Evolutionary conservation across 169 alveolate species (phyloP).

Genomic region (Plasmodium chabaudi): DNA sequence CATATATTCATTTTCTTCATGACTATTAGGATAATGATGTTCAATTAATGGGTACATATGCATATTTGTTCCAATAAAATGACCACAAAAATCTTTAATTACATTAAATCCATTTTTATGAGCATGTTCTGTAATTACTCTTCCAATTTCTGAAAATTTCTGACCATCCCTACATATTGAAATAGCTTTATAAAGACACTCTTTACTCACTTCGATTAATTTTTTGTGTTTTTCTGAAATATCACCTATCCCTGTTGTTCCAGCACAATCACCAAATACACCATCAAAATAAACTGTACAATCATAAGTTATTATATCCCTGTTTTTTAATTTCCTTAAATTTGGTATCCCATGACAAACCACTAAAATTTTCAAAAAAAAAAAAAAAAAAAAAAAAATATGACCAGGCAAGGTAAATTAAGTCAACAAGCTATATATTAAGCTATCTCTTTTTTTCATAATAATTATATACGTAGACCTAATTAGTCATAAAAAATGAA

Average conservation of each 20-base stretch:
- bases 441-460: neutral
- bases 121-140: conserved; percentile 88
- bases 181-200: conserved; percentile 89
- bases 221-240: conserved; percentile 73
- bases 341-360: conserved; percentile 96
- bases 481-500: neutral
- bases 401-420: conserved; percentile 16
- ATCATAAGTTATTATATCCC: conserved; percentile 93
- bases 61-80: conserved; percentile 93
- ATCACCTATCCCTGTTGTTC: conserved; percentile 81
- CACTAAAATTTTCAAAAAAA: conserved; percentile 68
- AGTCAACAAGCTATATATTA: neutral
- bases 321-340: conserved; percentile 87
- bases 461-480: neutral
- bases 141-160: conserved; percentile 89
- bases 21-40: conserved; percentile 86
- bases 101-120: conserved; percentile 88
- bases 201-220: conserved; percentile 82
- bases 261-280: conserved; percentile 91
- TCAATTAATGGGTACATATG: conserved; percentile 93
- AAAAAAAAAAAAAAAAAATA: conserved; percentile 19
- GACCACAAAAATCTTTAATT: conserved; percentile 93
- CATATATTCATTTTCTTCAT: conserved; percentile 79
- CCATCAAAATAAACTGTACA: conserved; percentile 92
- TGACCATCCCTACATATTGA: conserved; percentile 92